Conservation (phyloP, 768 basidiomycete genomes). For the Mycena indigotica region DNA sequence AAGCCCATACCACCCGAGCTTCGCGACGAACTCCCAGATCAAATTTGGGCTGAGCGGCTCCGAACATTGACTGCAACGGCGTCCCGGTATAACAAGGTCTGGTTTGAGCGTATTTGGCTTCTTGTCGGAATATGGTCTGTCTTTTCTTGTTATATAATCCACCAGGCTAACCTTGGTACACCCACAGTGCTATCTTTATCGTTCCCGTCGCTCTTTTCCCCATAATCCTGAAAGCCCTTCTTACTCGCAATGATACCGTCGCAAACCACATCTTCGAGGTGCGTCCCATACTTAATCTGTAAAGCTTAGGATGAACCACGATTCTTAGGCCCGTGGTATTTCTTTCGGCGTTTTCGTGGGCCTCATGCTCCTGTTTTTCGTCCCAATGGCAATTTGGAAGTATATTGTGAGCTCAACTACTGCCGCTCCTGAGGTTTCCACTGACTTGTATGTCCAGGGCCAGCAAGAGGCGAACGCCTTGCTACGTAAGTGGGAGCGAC, state of each 20-base stretch:
- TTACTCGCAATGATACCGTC: constrained; percentile 20
- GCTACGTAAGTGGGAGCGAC: constrained; percentile 41
- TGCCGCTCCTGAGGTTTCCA: not conserved
- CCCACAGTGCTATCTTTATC: constrained; percentile 40
- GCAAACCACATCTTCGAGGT: constrained; percentile 20
- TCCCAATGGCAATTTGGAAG: constrained; percentile 53
- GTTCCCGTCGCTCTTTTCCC: constrained; percentile 44
- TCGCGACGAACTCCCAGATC: constrained; percentile 39
- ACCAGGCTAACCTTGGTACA: constrained; percentile 2
- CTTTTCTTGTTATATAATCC: not conserved
- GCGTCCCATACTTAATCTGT: constrained; percentile 2
- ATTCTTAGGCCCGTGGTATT: constrained; percentile 40
- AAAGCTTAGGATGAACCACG: not conserved
- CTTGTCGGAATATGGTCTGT: constrained; percentile 43
- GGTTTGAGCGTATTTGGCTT: constrained; percentile 47
- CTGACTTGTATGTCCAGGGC: constrained; percentile 35
- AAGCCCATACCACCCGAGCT: not conserved
- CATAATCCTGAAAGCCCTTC: constrained; percentile 32
- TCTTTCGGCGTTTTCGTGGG: constrained; percentile 41
- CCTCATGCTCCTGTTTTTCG: constrained; percentile 38
- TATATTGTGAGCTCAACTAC: constrained; percentile 33
- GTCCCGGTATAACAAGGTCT: constrained; percentile 44
- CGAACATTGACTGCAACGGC: constrained; percentile 38
- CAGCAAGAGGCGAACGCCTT: constrained; percentile 40
- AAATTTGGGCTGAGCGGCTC: constrained; percentile 47